Conservation (phyloP, 1,284 basidiomycete species). For the Trametes hirsuta region DNA sequence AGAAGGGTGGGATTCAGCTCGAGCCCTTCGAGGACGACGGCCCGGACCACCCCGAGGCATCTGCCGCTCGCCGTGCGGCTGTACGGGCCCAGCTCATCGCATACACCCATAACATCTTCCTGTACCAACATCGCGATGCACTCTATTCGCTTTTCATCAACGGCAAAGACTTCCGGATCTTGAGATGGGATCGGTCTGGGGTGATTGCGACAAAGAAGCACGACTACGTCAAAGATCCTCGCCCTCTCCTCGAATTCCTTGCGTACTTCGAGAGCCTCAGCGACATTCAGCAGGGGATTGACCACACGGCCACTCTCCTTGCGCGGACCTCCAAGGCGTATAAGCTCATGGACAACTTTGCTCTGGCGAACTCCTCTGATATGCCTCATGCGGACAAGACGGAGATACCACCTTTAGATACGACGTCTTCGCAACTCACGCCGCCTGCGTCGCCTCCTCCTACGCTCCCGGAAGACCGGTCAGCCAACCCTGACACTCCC, state of each 20-base stretch:
- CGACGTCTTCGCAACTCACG: not conserved
- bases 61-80: not conserved
- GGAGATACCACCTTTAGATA: not conserved
- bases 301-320: slow-evolving; percentile 3
- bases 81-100: not conserved
- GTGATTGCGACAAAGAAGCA: slow-evolving; percentile 17
- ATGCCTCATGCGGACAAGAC: not conserved
- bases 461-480: no score
- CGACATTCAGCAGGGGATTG: slow-evolving; percentile 10
- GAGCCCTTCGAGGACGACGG: not conserved
- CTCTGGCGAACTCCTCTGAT: not conserved
- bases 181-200: slow-evolving; percentile 23
- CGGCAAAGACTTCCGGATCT: slow-evolving; percentile 3
- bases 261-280: slow-evolving; percentile 10
- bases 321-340: not conserved
- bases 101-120: not conserved
- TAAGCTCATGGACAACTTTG: slow-evolving; percentile 8
- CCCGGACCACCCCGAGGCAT: not conserved
- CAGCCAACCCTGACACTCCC: no score
- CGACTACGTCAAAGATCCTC: slow-evolving; percentile 13
- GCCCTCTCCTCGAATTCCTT: slow-evolving; percentile 15
- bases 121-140: not conserved
- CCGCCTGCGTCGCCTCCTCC: no score
- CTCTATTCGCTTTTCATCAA: not conserved
- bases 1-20: not conserved